Conservation (phyloP, 2,329 filamentous ascomycete species). For the Phialocephala sp. region DNA sequence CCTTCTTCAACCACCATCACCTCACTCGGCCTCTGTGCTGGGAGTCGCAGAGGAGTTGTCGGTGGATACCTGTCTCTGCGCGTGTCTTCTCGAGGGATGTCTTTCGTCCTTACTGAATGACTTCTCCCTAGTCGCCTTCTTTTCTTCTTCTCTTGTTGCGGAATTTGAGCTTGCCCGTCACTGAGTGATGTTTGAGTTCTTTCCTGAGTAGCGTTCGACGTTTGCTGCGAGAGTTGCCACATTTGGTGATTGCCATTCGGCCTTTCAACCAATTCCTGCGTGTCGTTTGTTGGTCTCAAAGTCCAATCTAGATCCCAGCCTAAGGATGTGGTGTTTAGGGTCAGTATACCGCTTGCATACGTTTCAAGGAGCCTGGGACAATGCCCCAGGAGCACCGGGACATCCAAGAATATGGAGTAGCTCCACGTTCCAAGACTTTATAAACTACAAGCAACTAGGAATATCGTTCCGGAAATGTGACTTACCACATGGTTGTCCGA, state of each 20-base stretch:
- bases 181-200: not conserved
- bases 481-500: constrained; percentile 3
- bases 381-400: too few species aligned
- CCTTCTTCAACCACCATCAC: not conserved
- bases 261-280: not conserved
- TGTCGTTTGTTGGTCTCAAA: not conserved
- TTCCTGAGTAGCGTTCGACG: not conserved
- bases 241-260: not conserved
- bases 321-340: too few species aligned
- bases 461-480: too few species aligned
- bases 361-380: too few species aligned
- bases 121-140: constrained; percentile 4
- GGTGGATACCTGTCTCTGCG: not conserved
- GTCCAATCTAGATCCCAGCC: constrained; percentile 1
- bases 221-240: not conserved
- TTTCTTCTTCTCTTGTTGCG: not conserved
- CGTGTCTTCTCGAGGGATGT: not conserved
- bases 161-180: not conserved
- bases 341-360: too few species aligned
- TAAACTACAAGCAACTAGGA: too few species aligned
- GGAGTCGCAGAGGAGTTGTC: not conserved
- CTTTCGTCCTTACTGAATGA: not conserved
- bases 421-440: too few species aligned
- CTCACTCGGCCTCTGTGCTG: not conserved
- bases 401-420: too few species aligned